Conservation (phyloP, 352 stramenopile genomes). For the Achlya hypogyna region DNA sequence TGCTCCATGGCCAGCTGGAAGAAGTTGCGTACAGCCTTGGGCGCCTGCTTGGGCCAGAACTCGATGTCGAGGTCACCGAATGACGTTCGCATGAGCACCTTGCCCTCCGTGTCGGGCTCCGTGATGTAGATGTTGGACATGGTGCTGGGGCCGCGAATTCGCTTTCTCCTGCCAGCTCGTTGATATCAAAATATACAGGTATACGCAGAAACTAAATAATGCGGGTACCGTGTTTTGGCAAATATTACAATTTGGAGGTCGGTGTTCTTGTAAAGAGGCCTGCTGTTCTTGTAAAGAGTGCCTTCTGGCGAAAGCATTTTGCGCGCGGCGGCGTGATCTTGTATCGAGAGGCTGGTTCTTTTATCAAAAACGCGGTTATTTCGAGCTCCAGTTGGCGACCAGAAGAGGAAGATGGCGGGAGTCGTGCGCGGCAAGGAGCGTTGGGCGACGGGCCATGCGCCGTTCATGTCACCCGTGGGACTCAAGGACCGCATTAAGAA, state of each 20-base stretch:
- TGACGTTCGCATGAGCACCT: slow-evolving; percentile 94
- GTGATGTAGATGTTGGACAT: slow-evolving; percentile 98
- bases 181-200: too few species aligned
- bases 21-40: slow-evolving; percentile 90
- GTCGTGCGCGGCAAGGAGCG: slow-evolving; percentile 1
- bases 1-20: slow-evolving; percentile 86
- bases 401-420: neutral
- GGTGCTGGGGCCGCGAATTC: slow-evolving; percentile 16
- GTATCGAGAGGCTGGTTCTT: neutral
- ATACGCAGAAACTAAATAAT: too few species aligned
- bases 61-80: slow-evolving; percentile 96
- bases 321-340: too few species aligned
- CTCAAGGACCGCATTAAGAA: slow-evolving; percentile 62
- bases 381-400: too few species aligned
- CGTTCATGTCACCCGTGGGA: slow-evolving; percentile 13
- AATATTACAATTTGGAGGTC: too few species aligned
- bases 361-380: neutral
- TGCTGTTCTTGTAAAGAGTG: neutral
- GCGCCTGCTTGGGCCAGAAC: slow-evolving; percentile 95
- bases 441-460: neutral
- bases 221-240: too few species aligned
- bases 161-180: too few species aligned
- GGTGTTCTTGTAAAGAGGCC: too few species aligned
- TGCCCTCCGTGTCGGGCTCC: slow-evolving; percentile 92
- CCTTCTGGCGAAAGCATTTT: too few species aligned